Base-by-base conservation (phyloP, 768 basidiomycete species). In the Leccinum subgranulosum region DNA sequence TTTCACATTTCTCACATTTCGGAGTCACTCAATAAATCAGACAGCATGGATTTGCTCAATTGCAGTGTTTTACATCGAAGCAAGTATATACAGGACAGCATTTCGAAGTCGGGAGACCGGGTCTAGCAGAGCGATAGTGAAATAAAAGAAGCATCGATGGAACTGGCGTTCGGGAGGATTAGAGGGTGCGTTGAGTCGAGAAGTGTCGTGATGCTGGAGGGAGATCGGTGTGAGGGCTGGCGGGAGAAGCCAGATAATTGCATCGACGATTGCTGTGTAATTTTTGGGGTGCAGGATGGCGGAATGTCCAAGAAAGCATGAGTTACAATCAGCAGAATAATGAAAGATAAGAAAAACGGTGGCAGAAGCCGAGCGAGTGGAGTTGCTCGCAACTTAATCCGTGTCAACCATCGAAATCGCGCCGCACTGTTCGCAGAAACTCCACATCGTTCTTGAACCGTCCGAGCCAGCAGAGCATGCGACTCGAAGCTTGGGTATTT, bases 391-490 rank as follows among this genome's bases (percentile, higher is more conserved):
- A 34, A 51, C 15, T 64, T 75, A 87, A 73, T 88, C 86, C 73
- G 79, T 80, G 68, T 91, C 87, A 74, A 92, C 87, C 86, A 91
- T 91, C 60, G 89, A 89, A 72, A 92, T 91, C 57, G 90, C 87
- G 73, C 90, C 90, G 71, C 90, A 92, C 76, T 90, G 81, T 79
- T 91, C 90, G 72, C 90, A 92, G 70, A 88, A 86, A 66, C 85
- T 86, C 90, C 90, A 92, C 88, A 92, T 91, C 17, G 88, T 85
- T 56, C 72, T 70, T 69, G 82, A 83, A 59, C 90, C 90, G 61
- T 84, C 83, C 59, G 79, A 73, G 54, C 87, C 83, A 19, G 88
- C 72, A 33, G 88, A 83, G 65, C 90, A 91, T 33, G 90, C 88
- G 57, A 92, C 79, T 61, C 88, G 85, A 63, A 92, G 81, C 72